A percentile compares a stretch with the other conserved stretches of the same genome.
Evolutionary conservation across 2,329 filamentous ascomycete species (phyloP).

Genomic region (Byssoonygena ceratinophila): DNA sequence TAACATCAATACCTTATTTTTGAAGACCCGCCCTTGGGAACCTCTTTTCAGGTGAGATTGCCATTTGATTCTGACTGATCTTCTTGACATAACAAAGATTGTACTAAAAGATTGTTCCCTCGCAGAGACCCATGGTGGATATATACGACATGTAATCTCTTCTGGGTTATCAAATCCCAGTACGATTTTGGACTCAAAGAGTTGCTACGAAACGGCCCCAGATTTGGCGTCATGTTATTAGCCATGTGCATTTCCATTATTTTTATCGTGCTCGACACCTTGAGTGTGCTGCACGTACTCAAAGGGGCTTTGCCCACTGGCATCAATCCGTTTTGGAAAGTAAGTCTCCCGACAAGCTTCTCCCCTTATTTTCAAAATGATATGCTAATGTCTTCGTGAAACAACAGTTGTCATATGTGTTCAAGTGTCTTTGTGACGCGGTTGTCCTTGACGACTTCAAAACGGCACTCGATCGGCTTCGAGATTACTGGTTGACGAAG

Average conservation of each 20-base stretch:
- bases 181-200: slow-evolving; percentile 51
- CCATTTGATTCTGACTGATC: not conserved
- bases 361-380: not conserved
- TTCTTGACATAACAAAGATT: slow-evolving; percentile 10
- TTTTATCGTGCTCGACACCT: slow-evolving; percentile 53
- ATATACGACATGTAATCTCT: slow-evolving; percentile 49
- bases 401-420: slow-evolving; percentile 45
- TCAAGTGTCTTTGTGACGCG: slow-evolving; percentile 57
- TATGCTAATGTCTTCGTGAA: not conserved
- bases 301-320: slow-evolving; percentile 37
- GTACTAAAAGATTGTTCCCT: not conserved
- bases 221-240: slow-evolving; percentile 52
- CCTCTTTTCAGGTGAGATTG: slow-evolving; percentile 45
- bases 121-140: slow-evolving; percentile 57
- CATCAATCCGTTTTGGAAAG: slow-evolving; percentile 57
- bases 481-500: slow-evolving; percentile 27
- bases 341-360: slow-evolving; percentile 13
- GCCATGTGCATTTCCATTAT: slow-evolving; percentile 51
- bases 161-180: slow-evolving; percentile 52
- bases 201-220: slow-evolving; percentile 50
- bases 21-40: slow-evolving; percentile 48
- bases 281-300: slow-evolving; percentile 47
- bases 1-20: slow-evolving; percentile 44
- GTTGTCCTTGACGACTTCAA: slow-evolving; percentile 61
- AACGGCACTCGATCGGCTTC: slow-evolving; percentile 40